Conservation (phyloP, 2,329 filamentous ascomycete species). For the Ciborinia camelliae region DNA sequence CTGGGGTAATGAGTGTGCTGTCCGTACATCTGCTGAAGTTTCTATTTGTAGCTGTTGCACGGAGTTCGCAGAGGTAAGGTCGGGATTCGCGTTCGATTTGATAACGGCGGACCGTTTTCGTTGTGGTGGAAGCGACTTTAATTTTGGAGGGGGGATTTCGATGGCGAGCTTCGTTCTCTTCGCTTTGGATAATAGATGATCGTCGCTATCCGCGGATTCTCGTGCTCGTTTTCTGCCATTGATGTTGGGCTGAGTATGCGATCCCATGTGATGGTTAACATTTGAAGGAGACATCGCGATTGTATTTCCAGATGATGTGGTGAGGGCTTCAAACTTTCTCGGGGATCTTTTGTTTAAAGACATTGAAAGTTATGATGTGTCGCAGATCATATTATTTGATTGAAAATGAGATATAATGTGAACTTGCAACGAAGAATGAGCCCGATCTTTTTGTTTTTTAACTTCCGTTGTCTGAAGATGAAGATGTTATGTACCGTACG, state of each 20-base stretch:
- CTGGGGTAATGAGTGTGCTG: conserved; percentile 22
- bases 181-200: conserved; percentile 42
- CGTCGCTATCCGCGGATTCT: conserved; percentile 45
- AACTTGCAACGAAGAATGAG: background rate
- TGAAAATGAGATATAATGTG: background rate
- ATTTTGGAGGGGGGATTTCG: conserved; percentile 46
- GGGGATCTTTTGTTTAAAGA: conserved; percentile 18
- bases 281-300: conserved; percentile 24
- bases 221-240: conserved; percentile 50
- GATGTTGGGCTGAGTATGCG: conserved; percentile 30
- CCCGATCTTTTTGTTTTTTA: conserved; percentile 4
- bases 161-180: conserved; percentile 54
- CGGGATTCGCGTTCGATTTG: conserved; percentile 30
- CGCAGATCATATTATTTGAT: conserved; percentile 14
- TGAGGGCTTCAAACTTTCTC: conserved; percentile 15
- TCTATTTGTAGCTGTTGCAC: conserved; percentile 21
- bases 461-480: conserved; percentile 2
- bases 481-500: background rate
- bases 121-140: conserved; percentile 21
- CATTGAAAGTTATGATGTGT: conserved; percentile 3
- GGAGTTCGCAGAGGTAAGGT: conserved; percentile 26
- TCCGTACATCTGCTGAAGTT: conserved; percentile 20
- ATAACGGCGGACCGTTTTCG: conserved; percentile 28
- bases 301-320: conserved; percentile 10
- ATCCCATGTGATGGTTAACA: background rate